Conservation (phyloP, 805 yeast species). For the Candida broadrunensis region DNA sequence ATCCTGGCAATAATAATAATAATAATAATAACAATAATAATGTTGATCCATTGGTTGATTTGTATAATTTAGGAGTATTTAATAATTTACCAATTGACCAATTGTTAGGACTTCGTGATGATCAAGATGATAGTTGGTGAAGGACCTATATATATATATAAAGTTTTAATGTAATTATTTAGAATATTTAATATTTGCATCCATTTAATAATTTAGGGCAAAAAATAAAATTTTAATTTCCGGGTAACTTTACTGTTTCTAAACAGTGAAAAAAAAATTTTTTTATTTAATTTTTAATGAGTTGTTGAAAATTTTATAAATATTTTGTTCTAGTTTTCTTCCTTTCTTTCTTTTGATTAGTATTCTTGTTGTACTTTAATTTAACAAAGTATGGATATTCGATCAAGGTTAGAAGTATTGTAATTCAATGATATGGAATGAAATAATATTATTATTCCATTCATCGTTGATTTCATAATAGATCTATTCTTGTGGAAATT, state of each 20-base stretch:
- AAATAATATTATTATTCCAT: no score
- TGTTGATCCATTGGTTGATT: conserved; percentile 2
- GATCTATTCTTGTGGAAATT: no score
- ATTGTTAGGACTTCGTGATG: not conserved
- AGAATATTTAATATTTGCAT: not conserved
- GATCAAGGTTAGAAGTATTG: not conserved
- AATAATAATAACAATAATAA: not conserved
- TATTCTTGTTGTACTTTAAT: no score
- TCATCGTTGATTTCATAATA: no score
- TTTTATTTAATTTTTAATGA: no score
- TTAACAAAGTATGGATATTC: no score
- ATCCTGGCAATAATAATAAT: not conserved
- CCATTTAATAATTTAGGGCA: not conserved
- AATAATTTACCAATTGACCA: conserved; percentile 4
- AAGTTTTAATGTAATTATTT: no score
- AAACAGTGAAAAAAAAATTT: no score
- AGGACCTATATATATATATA: not conserved
- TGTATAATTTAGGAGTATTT: conserved; percentile 1
- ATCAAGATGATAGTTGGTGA: not conserved
- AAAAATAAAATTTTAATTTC: not conserved
- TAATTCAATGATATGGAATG: not conserved
- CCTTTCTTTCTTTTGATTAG: no score
- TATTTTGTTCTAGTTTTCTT: no score
- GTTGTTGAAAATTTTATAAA: no score
- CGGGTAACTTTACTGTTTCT: not conserved